Conservation (phyloP, 768 basidiomycete genomes). For the Lactifluus echinatus region DNA sequence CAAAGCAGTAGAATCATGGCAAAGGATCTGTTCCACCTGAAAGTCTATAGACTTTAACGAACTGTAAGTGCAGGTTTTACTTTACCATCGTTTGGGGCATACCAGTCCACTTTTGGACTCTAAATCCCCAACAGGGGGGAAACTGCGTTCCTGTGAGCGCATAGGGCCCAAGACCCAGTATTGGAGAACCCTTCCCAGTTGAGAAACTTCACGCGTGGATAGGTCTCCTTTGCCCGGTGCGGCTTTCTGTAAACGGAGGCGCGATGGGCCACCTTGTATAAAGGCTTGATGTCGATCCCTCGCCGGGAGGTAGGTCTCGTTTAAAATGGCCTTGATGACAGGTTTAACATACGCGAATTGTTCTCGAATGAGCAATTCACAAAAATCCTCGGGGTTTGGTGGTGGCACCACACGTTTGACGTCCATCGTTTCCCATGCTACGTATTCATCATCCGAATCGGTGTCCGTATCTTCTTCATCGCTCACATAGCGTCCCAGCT, state of each 20-base stretch:
- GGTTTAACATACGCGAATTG: constrained; percentile 64
- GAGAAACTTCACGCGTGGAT: constrained; percentile 31
- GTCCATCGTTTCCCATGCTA: constrained; percentile 24
- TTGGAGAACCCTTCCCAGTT: constrained; percentile 28
- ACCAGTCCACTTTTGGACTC: constrained; percentile 10
- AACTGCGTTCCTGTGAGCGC: constrained; percentile 1
- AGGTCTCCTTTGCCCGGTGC: constrained; percentile 32
- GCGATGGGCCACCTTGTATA: constrained; percentile 47
- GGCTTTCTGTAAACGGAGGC: constrained; percentile 31
- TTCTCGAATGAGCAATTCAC: constrained; percentile 38
- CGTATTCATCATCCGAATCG: constrained; percentile 22
- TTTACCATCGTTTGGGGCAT: neutral
- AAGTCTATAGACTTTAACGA: constrained; percentile 3
- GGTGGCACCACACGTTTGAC: constrained; percentile 37
- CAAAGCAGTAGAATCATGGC: neutral
- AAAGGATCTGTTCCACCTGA: neutral
- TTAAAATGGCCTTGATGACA: constrained; percentile 51
- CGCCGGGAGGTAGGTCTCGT: constrained; percentile 47
- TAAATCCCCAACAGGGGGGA: neutral
- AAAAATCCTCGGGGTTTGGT: constrained; percentile 37
- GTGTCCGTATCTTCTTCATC: constrained; percentile 28
- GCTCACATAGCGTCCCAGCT: constrained; percentile 54
- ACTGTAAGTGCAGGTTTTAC: neutral
- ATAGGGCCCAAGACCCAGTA: constrained; percentile 26
- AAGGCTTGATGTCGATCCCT: constrained; percentile 41